These are phyloP conservation scores for Hanseniaspora guilliermondii DNA, from an alignment of 805 yeast species.

Conservation along the genomic window DNA sequence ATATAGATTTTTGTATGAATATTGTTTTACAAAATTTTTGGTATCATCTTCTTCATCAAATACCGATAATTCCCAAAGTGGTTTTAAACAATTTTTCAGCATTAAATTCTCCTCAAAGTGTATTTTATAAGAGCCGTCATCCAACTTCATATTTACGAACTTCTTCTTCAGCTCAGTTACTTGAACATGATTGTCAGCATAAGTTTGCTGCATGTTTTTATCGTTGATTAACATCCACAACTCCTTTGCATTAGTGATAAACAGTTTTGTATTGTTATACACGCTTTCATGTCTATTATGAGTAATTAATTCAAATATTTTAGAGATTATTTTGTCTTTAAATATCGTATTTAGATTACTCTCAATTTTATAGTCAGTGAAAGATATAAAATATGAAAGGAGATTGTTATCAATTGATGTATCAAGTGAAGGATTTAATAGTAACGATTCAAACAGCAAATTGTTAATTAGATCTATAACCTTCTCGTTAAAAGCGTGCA, in stretches of 20 bases:
- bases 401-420: background rate
- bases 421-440: background rate
- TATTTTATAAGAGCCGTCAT: background rate
- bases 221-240: background rate
- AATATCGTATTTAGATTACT: background rate
- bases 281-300: background rate
- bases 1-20: background rate
- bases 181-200: background rate
- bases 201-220: background rate
- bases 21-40: background rate
- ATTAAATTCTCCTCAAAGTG: background rate
- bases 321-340: background rate
- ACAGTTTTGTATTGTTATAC: background rate
- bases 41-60: background rate
- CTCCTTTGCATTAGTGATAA: background rate
- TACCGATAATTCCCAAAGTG: background rate
- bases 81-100: background rate
- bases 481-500: background rate
- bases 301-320: background rate
- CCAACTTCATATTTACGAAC: background rate
- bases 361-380: background rate
- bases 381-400: background rate
- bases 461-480: background rate
- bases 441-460: background rate
- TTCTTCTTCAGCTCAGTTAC: background rate